phyloP scores from a whole-genome alignment of 768 basidiomycete genomes.

The Podaxis sp. region DNA sequence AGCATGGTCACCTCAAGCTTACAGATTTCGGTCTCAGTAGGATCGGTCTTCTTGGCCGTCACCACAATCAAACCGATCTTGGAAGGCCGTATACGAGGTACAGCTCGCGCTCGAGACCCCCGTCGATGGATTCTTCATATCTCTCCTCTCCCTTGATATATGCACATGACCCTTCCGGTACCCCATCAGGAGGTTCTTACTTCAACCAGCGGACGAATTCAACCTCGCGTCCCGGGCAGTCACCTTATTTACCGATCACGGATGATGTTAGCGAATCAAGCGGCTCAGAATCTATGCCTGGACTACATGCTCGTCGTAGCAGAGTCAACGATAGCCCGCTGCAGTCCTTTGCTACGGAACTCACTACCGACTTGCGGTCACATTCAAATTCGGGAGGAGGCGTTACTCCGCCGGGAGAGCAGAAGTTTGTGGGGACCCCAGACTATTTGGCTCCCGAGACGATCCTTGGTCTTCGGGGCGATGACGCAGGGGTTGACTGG shows the following conservation, averaged over 20 bases:
- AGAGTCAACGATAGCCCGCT: conserved; percentile 71
- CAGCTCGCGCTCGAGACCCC: conserved; percentile 74
- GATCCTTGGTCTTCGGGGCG: conserved; percentile 91
- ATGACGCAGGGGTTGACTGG: conserved; percentile 97
- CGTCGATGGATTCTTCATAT: conserved; percentile 78
- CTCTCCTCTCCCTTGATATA: conserved; percentile 73
- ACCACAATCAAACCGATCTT: conserved; percentile 72
- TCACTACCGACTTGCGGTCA: conserved; percentile 80
- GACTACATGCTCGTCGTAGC: conserved; percentile 48
- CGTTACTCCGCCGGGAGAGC: conserved; percentile 76
- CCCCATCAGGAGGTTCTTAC: conserved; percentile 69
- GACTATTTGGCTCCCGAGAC: conserved; percentile 97
- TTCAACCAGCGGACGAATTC: conserved; percentile 68
- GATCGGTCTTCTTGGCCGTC: conserved; percentile 97
- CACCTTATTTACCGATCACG: conserved; percentile 66
- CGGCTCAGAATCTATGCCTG: conserved; percentile 70
- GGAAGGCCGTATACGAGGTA: conserved; percentile 49
- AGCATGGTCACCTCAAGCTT: conserved; percentile 94
- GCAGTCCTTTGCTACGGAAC: conserved; percentile 84
- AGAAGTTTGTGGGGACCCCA: conserved; percentile 96
- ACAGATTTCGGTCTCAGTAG: conserved; percentile 97
- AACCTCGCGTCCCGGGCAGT: conserved; percentile 56
- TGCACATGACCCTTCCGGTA: conserved; percentile 27
- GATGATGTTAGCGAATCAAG: conserved; percentile 90
- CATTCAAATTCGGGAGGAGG: conserved; percentile 63